Conservation (phyloP, 805 yeast genomes). For the Saturnispora sekii region DNA sequence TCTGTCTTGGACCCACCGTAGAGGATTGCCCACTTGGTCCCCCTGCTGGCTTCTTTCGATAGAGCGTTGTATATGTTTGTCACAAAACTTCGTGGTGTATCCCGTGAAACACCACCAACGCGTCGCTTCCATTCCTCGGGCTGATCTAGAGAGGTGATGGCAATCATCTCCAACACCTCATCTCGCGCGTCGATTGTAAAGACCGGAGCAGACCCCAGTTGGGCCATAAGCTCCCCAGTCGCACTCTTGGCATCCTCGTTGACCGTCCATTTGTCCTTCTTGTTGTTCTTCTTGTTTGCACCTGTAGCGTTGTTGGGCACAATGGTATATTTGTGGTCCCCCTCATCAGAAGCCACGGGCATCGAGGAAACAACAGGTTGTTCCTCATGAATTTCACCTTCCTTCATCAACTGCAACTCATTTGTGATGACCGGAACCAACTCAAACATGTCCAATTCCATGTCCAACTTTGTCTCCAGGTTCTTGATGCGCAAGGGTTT, state of each 20-base stretch:
- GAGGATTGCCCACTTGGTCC: conserved; percentile 66
- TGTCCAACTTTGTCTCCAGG: conserved; percentile 48
- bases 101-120: conserved; percentile 71
- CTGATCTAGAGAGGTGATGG: conserved; percentile 62
- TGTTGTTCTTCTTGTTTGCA: conserved; percentile 64
- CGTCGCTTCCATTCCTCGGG: conserved; percentile 79
- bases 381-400: conserved; percentile 9
- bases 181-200: conserved; percentile 72
- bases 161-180: conserved; percentile 77
- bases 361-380: neutral
- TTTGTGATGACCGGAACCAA: conserved; percentile 35
- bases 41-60: conserved; percentile 61
- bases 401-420: conserved; percentile 10
- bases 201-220: conserved; percentile 58
- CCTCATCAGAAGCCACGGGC: conserved; percentile 1
- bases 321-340: conserved; percentile 46
- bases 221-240: conserved; percentile 41
- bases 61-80: conserved; percentile 63
- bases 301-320: conserved; percentile 77
- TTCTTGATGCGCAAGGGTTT: conserved; percentile 73
- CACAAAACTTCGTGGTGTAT: conserved; percentile 75
- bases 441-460: conserved; percentile 67
- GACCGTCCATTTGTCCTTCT: conserved; percentile 64
- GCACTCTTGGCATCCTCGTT: conserved; percentile 67
- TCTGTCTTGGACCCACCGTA: conserved; percentile 77